These are phyloP conservation scores for Amphichorda felina DNA, from an alignment of 2,329 filamentous ascomycete genomes.

Conservation along the genomic window DNA sequence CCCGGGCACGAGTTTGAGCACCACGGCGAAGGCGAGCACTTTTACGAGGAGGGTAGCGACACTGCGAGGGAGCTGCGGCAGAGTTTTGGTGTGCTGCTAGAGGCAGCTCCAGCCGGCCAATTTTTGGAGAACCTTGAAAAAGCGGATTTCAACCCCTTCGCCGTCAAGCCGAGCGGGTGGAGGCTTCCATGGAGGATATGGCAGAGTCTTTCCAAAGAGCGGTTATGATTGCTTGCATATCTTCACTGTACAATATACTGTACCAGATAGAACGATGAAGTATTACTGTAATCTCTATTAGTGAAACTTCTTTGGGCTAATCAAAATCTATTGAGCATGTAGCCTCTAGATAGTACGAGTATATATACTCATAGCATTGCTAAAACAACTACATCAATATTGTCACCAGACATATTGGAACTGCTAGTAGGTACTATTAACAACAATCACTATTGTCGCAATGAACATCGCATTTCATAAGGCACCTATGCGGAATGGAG, in stretches of 20 bases:
- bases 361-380: too few species aligned
- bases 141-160: conserved; percentile 75
- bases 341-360: too few species aligned
- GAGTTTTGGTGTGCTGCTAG: conserved; percentile 71
- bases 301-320: too few species aligned
- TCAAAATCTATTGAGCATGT: too few species aligned
- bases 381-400: too few species aligned
- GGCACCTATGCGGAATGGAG: too few species aligned
- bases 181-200: conserved; percentile 70
- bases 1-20: conserved; percentile 87
- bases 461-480: too few species aligned
- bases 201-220: conserved; percentile 35
- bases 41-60: conserved; percentile 23
- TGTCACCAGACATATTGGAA: too few species aligned
- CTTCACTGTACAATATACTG: neutral
- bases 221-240: conserved; percentile 23
- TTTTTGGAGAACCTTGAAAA: conserved; percentile 72
- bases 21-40: conserved; percentile 61
- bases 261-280: too few species aligned
- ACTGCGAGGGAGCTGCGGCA: conserved; percentile 33
- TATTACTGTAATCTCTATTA: too few species aligned
- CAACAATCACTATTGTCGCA: too few species aligned
- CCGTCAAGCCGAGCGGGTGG: conserved; percentile 53
- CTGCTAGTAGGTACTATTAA: too few species aligned
- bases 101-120: conserved; percentile 63